Base-by-base conservation (phyloP, 2,329 filamentous ascomycete genomes). In the Aplosporella prunicola region DNA sequence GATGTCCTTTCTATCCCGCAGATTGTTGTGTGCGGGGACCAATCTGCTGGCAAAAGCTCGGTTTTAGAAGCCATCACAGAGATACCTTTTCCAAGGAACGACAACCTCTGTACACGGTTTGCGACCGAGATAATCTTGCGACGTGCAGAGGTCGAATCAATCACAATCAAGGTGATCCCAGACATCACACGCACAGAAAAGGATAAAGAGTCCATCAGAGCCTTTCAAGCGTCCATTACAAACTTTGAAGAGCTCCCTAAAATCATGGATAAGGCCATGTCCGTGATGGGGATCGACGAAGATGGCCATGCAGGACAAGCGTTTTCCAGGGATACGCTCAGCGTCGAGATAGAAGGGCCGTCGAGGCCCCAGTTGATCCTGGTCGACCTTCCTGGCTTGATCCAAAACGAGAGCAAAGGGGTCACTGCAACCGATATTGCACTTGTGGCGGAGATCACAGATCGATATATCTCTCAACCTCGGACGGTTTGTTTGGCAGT, bases 401-500 rank as follows among this genome's bases (percentile, higher is more conserved):
- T 65, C 28, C 51, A 55, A 14, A 45, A 55, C 2, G 47, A 42
- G 15, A 56, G 48, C 39, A 51, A 53, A 11, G 22, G 41, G 1
- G 55, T 63, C 22, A 51, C 50, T 0, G 48, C 50, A 3, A 44
- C 47, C 9, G 61, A 65, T 32, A 48, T 49, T 8, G 46, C 52
- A 7, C 42, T 54, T 0, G 50, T 64, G 14, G 44, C 46, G 6
- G 39, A 45, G 4, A 45, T 66, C 14, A 63, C 68, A 0, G 49
- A 68, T 2, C 53, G 56, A 0, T 82, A 82, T 45, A 76, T 82
- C 63, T 47, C 48, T 11, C 62, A 69, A 17, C 50, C 58, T 9
- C 64, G 73, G n/a, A 79, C 66, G 46, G 74, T 81, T 35, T 74
- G 78, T 2, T 55, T 80, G 0, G 69, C 71, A 1, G 56, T 63